Conservation (phyloP, 2,329 filamentous ascomycete genomes). For the Fusarium camptoceras region DNA sequence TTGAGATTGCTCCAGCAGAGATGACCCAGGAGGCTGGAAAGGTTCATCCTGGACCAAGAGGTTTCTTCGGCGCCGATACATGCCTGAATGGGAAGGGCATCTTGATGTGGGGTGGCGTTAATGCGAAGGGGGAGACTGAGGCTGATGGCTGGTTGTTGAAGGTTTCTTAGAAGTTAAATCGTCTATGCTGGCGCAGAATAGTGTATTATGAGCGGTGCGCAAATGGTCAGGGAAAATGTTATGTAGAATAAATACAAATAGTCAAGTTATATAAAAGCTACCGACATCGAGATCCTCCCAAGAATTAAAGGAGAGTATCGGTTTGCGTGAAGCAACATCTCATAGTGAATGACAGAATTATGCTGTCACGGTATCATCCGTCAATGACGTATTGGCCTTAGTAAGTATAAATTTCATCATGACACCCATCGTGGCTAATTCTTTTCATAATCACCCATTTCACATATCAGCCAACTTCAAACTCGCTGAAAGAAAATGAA, state of each 20-base stretch:
- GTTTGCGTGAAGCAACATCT: background rate
- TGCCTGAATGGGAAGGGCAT: conserved; percentile 28
- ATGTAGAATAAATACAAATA: background rate
- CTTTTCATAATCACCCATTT: background rate
- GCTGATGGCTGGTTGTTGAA: conserved; percentile 39
- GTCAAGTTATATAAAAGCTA: no score
- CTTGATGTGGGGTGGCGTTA: conserved; percentile 39
- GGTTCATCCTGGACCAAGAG: conserved; percentile 38
- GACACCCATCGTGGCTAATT: background rate
- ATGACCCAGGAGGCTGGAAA: conserved; percentile 34
- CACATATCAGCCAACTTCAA: background rate
- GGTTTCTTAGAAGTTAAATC: conserved; percentile 8
- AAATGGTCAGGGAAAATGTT: no score
- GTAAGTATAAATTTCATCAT: background rate
- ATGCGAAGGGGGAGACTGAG: conserved; percentile 39
- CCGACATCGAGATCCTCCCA: no score
- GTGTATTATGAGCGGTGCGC: background rate
- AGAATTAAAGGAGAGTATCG: no score
- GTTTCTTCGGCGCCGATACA: conserved; percentile 33
- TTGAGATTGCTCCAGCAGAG: conserved; percentile 35
- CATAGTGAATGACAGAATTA: background rate
- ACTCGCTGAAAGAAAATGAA: background rate
- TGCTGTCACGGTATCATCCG: background rate
- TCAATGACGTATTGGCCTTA: conserved; percentile 28
- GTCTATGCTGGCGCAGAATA: background rate